A percentile compares a stretch with the other conserved stretches of the same genome.
Evolutionary conservation across 1,139 yeast species (phyloP).

Genomic region (Magnusiomyces clavatus): DNA sequence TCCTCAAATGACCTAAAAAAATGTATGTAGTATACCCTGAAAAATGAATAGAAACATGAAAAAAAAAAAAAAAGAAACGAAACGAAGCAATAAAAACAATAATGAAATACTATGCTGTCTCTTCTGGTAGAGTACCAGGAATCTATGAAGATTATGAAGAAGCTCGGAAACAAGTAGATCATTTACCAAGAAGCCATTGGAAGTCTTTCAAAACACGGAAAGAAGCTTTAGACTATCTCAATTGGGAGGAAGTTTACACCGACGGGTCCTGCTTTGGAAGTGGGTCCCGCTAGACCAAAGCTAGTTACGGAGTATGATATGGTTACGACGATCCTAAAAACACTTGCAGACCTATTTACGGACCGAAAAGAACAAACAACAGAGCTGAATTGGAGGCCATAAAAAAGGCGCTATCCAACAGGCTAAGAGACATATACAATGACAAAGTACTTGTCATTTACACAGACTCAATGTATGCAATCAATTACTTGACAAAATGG

Average conservation of each 20-base stretch:
- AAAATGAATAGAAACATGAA: no score
- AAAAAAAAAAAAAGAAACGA: no score
- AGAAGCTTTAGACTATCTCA: no score
- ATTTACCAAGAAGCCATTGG: no score
- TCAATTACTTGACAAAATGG: constrained; percentile 46
- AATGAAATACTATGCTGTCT: no score
- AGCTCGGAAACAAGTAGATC: no score
- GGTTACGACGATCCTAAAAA: constrained; percentile 51
- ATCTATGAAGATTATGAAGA: no score
- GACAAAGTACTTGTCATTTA: constrained; percentile 24
- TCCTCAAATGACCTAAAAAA: no score
- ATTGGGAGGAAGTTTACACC: constrained; percentile 39
- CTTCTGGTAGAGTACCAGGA: no score
- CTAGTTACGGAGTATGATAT: constrained; percentile 73
- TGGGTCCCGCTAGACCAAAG: constrained; percentile 39
- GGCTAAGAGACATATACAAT: neutral
- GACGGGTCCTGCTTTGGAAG: constrained; percentile 66
- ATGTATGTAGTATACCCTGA: no score
- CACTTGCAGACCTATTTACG: constrained; percentile 41
- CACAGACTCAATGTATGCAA: constrained; percentile 55
- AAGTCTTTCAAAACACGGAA: no score
- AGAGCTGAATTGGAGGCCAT: constrained; percentile 74
- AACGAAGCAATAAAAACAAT: no score
- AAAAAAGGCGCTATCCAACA: constrained; percentile 40
- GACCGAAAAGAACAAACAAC: constrained; percentile 60